These are phyloP conservation scores for Nepenthes gracilis DNA, from an alignment of 148 eudicot genomes.

Conservation along the genomic window DNA sequence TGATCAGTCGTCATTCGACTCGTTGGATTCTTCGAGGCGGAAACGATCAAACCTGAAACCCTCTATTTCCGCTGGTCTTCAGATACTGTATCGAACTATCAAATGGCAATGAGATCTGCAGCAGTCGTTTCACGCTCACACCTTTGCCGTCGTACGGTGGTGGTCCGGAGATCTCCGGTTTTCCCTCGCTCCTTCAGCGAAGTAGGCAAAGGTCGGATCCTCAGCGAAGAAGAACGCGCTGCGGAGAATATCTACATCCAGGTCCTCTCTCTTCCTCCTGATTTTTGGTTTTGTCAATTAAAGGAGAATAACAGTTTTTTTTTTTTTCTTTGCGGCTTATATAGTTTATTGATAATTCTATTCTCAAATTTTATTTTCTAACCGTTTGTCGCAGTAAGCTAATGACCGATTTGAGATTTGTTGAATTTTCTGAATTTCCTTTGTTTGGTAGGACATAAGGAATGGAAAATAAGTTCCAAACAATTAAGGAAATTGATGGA, in stretches of 20 bases:
- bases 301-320: neutral
- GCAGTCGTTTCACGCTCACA: slow-evolving; percentile 19
- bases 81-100: too few relatives aligned
- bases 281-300: neutral
- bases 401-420: too few relatives aligned
- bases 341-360: neutral
- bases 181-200: slow-evolving; percentile 40
- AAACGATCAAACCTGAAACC: too few relatives aligned
- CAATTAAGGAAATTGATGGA: too few relatives aligned
- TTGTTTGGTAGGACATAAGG: too few relatives aligned
- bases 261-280: slow-evolving; percentile 17
- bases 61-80: too few relatives aligned
- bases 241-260: slow-evolving; percentile 51
- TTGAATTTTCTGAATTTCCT: too few relatives aligned
- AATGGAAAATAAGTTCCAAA: too few relatives aligned
- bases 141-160: slow-evolving; percentile 25
- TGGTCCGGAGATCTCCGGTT: slow-evolving; percentile 13
- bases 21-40: too few relatives aligned
- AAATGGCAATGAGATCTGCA: slow-evolving; percentile 46
- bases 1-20: too few relatives aligned
- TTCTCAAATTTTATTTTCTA: too few relatives aligned
- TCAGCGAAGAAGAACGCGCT: slow-evolving; percentile 72
- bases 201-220: slow-evolving; percentile 33
- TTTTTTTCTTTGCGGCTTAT: neutral
- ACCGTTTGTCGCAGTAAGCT: too few relatives aligned